Percentiles rank a stretch among this genome's conserved stretches.
These are phyloP conservation scores for Cladosporium sp. DNA, from an alignment of 2,329 filamentous ascomycete genomes.

Conservation along the genomic window DNA sequence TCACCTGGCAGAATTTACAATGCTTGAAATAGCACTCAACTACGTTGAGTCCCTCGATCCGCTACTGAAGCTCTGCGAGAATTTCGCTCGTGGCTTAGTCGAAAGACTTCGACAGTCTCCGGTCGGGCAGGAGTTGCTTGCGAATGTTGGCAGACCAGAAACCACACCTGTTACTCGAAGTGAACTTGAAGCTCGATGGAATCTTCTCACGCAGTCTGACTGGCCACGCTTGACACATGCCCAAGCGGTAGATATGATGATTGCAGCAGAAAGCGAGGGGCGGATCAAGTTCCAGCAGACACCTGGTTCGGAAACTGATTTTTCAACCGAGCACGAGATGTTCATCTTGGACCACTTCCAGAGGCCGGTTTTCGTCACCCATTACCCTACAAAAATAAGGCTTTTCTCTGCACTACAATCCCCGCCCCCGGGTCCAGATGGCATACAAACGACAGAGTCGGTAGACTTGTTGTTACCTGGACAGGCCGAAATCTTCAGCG, in stretches of 20 bases:
- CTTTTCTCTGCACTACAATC: background rate
- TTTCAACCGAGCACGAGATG: constrained; percentile 1
- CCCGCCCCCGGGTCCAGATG: background rate
- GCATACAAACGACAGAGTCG: background rate
- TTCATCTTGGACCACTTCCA: background rate
- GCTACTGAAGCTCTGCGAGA: background rate
- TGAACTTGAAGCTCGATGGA: constrained; percentile 2
- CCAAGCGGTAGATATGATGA: background rate
- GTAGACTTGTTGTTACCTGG: background rate
- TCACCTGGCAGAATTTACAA: background rate
- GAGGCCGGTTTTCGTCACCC: background rate
- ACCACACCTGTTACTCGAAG: background rate
- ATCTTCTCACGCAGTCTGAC: background rate
- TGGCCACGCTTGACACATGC: background rate
- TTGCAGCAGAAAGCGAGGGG: background rate
- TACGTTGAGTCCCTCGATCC: background rate
- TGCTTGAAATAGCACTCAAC: constrained; percentile 1
- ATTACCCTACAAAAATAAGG: background rate
- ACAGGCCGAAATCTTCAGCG: background rate
- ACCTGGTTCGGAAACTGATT: background rate
- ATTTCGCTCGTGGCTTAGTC: background rate
- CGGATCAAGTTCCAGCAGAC: background rate
- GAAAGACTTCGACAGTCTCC: background rate
- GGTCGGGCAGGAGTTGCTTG: background rate
- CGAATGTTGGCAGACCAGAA: background rate